Evolutionary conservation across 1,284 basidiomycete genomes (phyloP).

Genomic region (Inonotus obliquus): DNA sequence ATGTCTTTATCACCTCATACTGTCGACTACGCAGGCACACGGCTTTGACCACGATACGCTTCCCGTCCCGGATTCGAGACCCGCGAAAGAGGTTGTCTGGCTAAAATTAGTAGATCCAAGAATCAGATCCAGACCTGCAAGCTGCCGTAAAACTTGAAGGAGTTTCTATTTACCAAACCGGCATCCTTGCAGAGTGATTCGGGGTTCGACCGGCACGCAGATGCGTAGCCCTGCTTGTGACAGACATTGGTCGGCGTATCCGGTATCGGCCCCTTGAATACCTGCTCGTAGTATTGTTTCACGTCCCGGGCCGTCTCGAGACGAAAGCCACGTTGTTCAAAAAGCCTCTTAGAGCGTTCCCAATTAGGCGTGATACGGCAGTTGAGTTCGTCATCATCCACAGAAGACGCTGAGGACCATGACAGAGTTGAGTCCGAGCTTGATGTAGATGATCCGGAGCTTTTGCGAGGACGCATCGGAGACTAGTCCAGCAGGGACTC

Average conservation of each 20-base stretch:
- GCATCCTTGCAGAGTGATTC: conserved; percentile 62
- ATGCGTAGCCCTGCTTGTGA: conserved; percentile 32
- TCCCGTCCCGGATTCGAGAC: conserved; percentile 43
- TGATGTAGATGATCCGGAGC: conserved; percentile 8
- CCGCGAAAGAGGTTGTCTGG: conserved; percentile 70
- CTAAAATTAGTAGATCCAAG: conserved; percentile 31
- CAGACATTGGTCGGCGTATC: conserved; percentile 25
- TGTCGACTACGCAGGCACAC: conserved; percentile 60
- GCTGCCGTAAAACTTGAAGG: neutral
- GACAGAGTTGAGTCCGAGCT: conserved; percentile 1
- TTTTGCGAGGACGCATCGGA: conserved; percentile 5
- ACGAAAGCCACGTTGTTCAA: conserved; percentile 49
- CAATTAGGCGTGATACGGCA: conserved; percentile 54
- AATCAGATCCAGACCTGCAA: neutral
- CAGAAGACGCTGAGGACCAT: conserved; percentile 16
- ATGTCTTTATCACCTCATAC: conserved; percentile 48
- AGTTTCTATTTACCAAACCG: conserved; percentile 48
- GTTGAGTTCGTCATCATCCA: conserved; percentile 55
- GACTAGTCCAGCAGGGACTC: neutral
- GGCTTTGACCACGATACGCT: conserved; percentile 60
- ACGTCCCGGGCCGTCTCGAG: conserved; percentile 67
- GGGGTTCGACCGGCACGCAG: conserved; percentile 27
- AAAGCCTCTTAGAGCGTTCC: conserved; percentile 46
- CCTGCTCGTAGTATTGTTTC: conserved; percentile 45
- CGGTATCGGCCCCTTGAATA: conserved; percentile 18